Evolutionary conservation across 352 stramenopile species (phyloP).

Genomic region (Phytophthora syringae): DNA sequence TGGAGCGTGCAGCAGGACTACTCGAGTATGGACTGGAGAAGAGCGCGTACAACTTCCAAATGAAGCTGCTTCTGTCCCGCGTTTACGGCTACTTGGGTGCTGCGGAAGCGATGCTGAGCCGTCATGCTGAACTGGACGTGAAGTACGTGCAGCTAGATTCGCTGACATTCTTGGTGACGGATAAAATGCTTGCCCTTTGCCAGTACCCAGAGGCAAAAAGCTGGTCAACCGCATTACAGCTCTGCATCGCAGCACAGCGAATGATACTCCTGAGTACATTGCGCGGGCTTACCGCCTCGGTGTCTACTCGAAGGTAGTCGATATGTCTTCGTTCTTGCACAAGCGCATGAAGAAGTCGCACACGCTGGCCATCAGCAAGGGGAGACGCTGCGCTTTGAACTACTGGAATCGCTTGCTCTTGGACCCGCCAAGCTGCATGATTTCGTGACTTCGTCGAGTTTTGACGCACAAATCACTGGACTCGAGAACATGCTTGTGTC

Average conservation of each 20-base stretch:
- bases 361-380: constrained; percentile 68
- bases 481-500: constrained; percentile 55
- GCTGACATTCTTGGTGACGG: constrained; percentile 83
- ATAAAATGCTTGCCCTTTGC: constrained; percentile 76
- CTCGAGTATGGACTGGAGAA: constrained; percentile 80
- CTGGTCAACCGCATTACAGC: constrained; percentile 55
- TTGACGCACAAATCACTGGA: constrained; percentile 41
- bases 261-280: constrained; percentile 86
- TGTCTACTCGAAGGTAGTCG: constrained; percentile 84
- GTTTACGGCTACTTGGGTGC: constrained; percentile 83
- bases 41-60: constrained; percentile 91
- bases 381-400: constrained; percentile 65
- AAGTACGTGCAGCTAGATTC: constrained; percentile 90
- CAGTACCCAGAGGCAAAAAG: constrained; percentile 61
- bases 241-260: constrained; percentile 60
- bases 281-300: constrained; percentile 77
- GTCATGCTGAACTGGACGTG: constrained; percentile 80
- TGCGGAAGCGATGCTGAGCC: constrained; percentile 62
- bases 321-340: constrained; percentile 84
- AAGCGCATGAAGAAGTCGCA: constrained; percentile 81
- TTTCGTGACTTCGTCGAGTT: constrained; percentile 48
- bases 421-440: constrained; percentile 58
- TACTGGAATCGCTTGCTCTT: constrained; percentile 55
- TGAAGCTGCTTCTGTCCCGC: constrained; percentile 86
- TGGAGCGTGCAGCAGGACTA: constrained; percentile 62